Conservation (phyloP, 2,329 filamentous ascomycete species). For the Cordyceps tenuipes region DNA sequence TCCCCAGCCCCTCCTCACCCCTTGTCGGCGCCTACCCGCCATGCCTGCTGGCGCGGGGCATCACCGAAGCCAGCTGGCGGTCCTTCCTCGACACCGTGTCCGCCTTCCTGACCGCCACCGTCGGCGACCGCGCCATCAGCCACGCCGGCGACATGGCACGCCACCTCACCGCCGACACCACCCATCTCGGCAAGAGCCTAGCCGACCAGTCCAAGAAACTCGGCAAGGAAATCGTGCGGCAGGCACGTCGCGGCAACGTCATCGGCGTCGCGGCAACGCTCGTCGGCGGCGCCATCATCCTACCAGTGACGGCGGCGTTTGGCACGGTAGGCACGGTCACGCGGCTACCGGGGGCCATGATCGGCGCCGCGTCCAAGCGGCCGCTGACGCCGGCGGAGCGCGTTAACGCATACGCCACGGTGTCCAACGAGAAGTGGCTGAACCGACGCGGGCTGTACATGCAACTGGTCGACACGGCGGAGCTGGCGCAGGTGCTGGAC, state of each 20-base stretch:
- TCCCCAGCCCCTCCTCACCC: slow-evolving; percentile 25
- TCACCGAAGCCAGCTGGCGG: slow-evolving; percentile 26
- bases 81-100: slow-evolving; percentile 33
- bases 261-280: slow-evolving; percentile 29
- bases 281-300: slow-evolving; percentile 28
- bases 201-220: slow-evolving; percentile 28
- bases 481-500: slow-evolving; percentile 14
- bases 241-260: slow-evolving; percentile 31
- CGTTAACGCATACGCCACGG: slow-evolving; percentile 31
- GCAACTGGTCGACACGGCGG: slow-evolving; percentile 24
- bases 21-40: slow-evolving; percentile 33
- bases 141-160: slow-evolving; percentile 34
- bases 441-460: slow-evolving; percentile 30
- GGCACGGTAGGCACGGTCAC: slow-evolving; percentile 27
- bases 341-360: slow-evolving; percentile 25
- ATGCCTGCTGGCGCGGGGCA: slow-evolving; percentile 29
- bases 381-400: slow-evolving; percentile 34
- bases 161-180: slow-evolving; percentile 28
- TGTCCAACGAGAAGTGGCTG: slow-evolving; percentile 37
- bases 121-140: slow-evolving; percentile 34
- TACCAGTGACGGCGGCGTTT: slow-evolving; percentile 31
- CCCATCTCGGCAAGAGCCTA: slow-evolving; percentile 28
- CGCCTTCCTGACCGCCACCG: slow-evolving; percentile 37
- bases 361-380: slow-evolving; percentile 26
- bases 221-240: slow-evolving; percentile 26